A percentile compares a stretch with the other conserved stretches of the same genome.
phyloP scores from a whole-genome alignment of 139 green algal genomes.

The Chlorella sp. region DNA sequence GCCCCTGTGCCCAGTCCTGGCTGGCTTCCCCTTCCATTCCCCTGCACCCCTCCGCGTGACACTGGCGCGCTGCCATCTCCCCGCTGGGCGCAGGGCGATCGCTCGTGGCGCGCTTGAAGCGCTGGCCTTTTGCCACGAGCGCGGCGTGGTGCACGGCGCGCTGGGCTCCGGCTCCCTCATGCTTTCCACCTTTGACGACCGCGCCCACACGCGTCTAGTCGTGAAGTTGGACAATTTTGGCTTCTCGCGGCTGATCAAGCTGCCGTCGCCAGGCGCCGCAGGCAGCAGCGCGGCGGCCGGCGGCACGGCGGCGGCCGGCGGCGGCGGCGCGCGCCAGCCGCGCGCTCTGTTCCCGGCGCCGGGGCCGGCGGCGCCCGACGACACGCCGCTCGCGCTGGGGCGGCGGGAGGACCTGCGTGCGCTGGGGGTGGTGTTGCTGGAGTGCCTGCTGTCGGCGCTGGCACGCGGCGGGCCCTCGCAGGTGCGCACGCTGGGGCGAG shows the following conservation, averaged over 20 bases:
- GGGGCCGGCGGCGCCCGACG: constrained; percentile 9
- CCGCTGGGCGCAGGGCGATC: constrained; percentile 47
- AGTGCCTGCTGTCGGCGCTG: constrained; percentile 32
- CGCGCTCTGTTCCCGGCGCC: constrained; percentile 4
- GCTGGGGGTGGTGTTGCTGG: constrained; percentile 39
- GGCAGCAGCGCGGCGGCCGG: not conserved
- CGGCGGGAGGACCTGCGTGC: constrained; percentile 25
- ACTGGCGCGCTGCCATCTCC: too few species aligned
- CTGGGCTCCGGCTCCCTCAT: constrained; percentile 68
- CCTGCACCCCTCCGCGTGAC: too few species aligned
- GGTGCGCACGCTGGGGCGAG: too few species aligned
- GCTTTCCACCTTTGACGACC: constrained; percentile 62
- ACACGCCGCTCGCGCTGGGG: constrained; percentile 42
- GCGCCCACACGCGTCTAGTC: constrained; percentile 39
- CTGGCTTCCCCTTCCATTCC: not conserved
- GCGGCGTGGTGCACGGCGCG: constrained; percentile 70
- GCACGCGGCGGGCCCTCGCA: not conserved
- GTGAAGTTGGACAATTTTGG: constrained; percentile 78
- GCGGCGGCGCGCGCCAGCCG: too few species aligned
- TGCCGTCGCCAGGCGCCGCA: not conserved
- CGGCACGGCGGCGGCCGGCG: too few species aligned
- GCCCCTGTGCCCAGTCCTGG: not conserved
- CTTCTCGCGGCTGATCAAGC: not conserved
- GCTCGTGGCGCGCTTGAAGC: constrained; percentile 47
- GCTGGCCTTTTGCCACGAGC: constrained; percentile 60